Evolutionary conservation across 345 rosid genomes (phyloP).

Genomic region (Gynandropsis gynandra): DNA sequence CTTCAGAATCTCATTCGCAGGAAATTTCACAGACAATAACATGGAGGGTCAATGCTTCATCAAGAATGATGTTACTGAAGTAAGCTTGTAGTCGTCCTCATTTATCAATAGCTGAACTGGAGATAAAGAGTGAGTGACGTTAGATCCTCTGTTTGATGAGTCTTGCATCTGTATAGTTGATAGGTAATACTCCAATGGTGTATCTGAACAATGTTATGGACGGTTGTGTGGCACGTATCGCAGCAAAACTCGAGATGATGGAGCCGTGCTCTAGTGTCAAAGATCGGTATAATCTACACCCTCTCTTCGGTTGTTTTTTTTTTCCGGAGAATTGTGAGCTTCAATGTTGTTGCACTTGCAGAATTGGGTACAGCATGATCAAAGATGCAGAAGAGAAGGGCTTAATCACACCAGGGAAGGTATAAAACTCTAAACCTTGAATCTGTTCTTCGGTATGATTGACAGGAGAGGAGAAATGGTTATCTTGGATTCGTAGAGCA

Average conservation of each 20-base stretch:
- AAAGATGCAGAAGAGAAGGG: slow-evolving; percentile 70
- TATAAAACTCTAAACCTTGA: slow-evolving; percentile 7
- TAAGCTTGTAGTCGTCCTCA: not conserved
- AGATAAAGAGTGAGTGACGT: not conserved
- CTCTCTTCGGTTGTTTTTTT: not conserved
- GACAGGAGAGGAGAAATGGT: not conserved
- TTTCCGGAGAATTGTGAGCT: not conserved
- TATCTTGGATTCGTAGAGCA: slow-evolving; percentile 26
- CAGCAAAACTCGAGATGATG: slow-evolving; percentile 64
- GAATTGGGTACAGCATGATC: slow-evolving; percentile 56
- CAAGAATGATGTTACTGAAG: slow-evolving; percentile 30
- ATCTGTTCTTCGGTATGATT: not conserved
- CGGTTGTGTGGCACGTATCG: slow-evolving; percentile 54
- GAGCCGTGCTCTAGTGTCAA: slow-evolving; percentile 46
- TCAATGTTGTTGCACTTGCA: not conserved
- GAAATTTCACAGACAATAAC: not conserved
- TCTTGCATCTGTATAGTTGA: slow-evolving; percentile 31
- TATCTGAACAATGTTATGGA: slow-evolving; percentile 51
- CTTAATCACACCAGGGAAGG: slow-evolving; percentile 56
- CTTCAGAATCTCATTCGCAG: slow-evolving; percentile 1
- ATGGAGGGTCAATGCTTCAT: slow-evolving; percentile 27
- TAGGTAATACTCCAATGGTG: slow-evolving; percentile 63
- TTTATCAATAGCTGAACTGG: slow-evolving; percentile 2
- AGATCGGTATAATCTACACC: slow-evolving; percentile 31
- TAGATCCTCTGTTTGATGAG: too few relatives aligned